A percentile compares a stretch with the other conserved stretches of the same genome.
phyloP scores from a whole-genome alignment of 2,329 filamentous ascomycete genomes.

The Sclerotinia sclerotiorum region DNA sequence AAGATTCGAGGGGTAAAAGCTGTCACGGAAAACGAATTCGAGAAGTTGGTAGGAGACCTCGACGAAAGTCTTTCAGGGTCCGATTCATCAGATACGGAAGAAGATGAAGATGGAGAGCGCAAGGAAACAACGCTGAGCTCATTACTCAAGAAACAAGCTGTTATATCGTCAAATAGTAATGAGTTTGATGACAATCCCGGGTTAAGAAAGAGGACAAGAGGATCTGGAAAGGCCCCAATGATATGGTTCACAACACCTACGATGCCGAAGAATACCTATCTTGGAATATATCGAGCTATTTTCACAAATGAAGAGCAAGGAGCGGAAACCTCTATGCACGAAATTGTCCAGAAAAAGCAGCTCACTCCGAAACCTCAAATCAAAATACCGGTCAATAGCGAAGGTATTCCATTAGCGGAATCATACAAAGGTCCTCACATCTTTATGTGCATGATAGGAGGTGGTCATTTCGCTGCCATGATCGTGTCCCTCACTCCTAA shows the following conservation, averaged over 20 bases:
- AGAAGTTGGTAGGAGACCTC: constrained; percentile 78
- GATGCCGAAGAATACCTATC: constrained; percentile 73
- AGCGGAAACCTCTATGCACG: constrained; percentile 59
- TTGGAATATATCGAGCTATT: constrained; percentile 83
- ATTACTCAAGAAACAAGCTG: constrained; percentile 80
- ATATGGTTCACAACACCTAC: constrained; percentile 81
- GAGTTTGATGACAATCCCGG: constrained; percentile 50
- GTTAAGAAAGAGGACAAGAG: constrained; percentile 52
- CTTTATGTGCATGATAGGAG: constrained; percentile 98
- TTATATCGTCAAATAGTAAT: constrained; percentile 53
- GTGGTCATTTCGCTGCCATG: constrained; percentile 97
- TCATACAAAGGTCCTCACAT: constrained; percentile 75
- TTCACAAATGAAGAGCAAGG: constrained; percentile 72
- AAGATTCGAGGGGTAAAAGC: constrained; percentile 72
- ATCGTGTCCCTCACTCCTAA: constrained; percentile 85
- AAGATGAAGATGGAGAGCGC: constrained; percentile 55
- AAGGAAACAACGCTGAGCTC: constrained; percentile 72
- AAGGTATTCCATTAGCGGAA: constrained; percentile 55
- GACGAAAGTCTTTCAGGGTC: constrained; percentile 94
- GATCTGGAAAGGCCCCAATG: constrained; percentile 68
- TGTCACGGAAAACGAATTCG: constrained; percentile 80
- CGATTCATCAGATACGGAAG: constrained; percentile 67
- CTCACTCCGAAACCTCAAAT: constrained; percentile 59
- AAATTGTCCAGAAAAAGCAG: constrained; percentile 75
- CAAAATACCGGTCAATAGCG: constrained; percentile 53